A percentile compares a stretch with the other conserved stretches of the same genome.
These are phyloP conservation scores for Cercospora sp. DNA, from an alignment of 2,329 filamentous ascomycete species.

Conservation along the genomic window DNA sequence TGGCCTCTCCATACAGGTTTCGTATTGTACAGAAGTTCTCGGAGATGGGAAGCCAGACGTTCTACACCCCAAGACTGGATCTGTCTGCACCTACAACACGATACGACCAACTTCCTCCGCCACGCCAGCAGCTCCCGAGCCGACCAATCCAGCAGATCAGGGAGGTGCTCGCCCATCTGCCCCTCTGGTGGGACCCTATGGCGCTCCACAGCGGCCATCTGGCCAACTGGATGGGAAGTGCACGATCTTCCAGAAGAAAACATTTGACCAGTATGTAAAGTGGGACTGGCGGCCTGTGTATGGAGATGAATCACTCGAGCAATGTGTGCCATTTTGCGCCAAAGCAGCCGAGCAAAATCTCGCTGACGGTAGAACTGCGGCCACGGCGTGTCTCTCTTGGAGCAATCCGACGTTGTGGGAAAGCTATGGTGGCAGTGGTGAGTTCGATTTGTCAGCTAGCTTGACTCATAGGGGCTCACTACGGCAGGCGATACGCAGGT, in stretches of 20 bases:
- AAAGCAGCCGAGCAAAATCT: neutral
- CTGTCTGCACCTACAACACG: neutral
- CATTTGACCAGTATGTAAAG: neutral
- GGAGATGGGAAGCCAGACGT: neutral
- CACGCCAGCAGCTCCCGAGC: too few species aligned
- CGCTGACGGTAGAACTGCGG: neutral
- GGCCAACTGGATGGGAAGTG: neutral
- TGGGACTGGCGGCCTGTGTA: neutral
- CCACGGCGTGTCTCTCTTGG: neutral
- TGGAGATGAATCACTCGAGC: too few species aligned
- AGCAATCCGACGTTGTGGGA: neutral
- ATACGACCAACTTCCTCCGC: neutral
- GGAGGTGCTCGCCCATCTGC: too few species aligned
- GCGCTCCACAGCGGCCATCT: too few species aligned
- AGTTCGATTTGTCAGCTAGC: neutral
- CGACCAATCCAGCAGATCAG: too few species aligned
- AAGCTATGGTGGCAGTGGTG: neutral
- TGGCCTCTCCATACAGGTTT: neutral
- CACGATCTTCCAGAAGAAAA: neutral
- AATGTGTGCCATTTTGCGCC: neutral
- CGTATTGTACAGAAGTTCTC: neutral
- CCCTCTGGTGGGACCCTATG: too few species aligned
- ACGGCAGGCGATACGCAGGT: neutral
- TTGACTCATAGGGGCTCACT: too few species aligned
- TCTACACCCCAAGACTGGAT: neutral